These are phyloP conservation scores for Microthyrium microscopicum DNA, from an alignment of 2,329 filamentous ascomycete genomes.

Conservation along the genomic window DNA sequence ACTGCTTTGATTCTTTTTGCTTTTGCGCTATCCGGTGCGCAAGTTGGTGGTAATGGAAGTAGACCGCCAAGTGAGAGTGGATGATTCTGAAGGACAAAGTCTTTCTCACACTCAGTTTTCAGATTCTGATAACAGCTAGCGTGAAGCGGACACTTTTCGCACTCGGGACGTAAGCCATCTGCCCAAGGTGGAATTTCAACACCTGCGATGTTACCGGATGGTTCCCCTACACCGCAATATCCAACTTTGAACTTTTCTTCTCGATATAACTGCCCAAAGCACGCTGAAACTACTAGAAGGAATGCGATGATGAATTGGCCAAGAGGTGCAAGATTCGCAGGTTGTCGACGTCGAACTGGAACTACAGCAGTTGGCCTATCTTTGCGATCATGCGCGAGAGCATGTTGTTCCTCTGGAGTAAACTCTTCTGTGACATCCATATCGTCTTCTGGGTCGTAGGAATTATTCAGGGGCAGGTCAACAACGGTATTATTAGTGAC, in stretches of 20 bases:
- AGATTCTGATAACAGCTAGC: conserved; percentile 75
- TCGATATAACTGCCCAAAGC: conserved; percentile 69
- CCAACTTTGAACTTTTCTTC: conserved; percentile 94
- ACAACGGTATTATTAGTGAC: no score
- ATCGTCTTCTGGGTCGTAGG: conserved; percentile 16
- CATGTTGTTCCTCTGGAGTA: conserved; percentile 80
- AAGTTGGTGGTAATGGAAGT: conserved; percentile 74
- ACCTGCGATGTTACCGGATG: conserved; percentile 39
- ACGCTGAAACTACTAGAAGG: conserved; percentile 49
- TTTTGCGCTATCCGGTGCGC: conserved; percentile 89
- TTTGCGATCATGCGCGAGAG: conserved; percentile 47
- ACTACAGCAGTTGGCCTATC: conserved; percentile 11
- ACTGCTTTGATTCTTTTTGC: conserved; percentile 73
- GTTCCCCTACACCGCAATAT: conserved; percentile 70
- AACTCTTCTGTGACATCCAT: conserved; percentile 78
- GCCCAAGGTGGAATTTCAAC: conserved; percentile 59
- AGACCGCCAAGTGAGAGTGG: conserved; percentile 68
- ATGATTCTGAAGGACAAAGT: conserved; percentile 73
- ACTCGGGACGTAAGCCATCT: conserved; percentile 55
- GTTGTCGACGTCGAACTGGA: conserved; percentile 14
- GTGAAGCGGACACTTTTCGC: conserved; percentile 79
- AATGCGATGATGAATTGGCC: conserved; percentile 55
- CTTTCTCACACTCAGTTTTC: conserved; percentile 63
- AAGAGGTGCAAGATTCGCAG: conserved; percentile 28
- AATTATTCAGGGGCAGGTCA: conserved; percentile 24